Percentiles rank a stretch among this genome's conserved stretches.
These are phyloP conservation scores for Pseudozyma flocculosa DNA, from an alignment of 1,284 basidiomycete genomes.

Conservation along the genomic window DNA sequence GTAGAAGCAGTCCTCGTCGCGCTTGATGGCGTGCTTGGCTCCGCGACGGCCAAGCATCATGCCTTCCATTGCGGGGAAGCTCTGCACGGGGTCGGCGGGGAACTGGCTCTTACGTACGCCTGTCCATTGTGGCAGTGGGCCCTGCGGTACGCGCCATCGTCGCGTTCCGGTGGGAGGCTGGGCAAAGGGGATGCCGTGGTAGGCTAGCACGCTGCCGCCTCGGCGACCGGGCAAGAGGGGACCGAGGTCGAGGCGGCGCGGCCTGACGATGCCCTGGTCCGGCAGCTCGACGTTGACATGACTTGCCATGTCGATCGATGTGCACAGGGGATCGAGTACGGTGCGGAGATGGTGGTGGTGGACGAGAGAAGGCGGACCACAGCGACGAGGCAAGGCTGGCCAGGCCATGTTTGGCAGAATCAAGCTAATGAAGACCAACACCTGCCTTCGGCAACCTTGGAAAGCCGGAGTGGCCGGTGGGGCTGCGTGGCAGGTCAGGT, in stretches of 20 bases:
- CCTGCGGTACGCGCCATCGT: constrained; percentile 66
- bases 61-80: constrained; percentile 24
- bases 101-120: constrained; percentile 3
- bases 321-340: no score
- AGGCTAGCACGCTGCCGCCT: constrained; percentile 62
- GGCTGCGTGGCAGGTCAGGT: no score
- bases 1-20: constrained; percentile 64
- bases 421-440: no score
- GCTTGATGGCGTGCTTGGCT: constrained; percentile 14
- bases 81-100: constrained; percentile 30
- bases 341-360: no score
- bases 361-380: no score
- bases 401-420: no score
- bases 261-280: constrained; percentile 24
- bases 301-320: no score
- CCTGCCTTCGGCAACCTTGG: no score
- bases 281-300: constrained; percentile 7
- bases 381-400: no score
- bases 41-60: constrained; percentile 15
- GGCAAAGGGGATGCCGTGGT: constrained; percentile 70
- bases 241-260: constrained; percentile 22
- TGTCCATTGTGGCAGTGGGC: constrained; percentile 16
- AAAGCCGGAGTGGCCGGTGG: no score
- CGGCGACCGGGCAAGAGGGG: constrained; percentile 9
- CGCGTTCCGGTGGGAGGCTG: constrained; percentile 65